phyloP scores from a whole-genome alignment of 805 yeast species.

The Metschnikowia lachancei region DNA sequence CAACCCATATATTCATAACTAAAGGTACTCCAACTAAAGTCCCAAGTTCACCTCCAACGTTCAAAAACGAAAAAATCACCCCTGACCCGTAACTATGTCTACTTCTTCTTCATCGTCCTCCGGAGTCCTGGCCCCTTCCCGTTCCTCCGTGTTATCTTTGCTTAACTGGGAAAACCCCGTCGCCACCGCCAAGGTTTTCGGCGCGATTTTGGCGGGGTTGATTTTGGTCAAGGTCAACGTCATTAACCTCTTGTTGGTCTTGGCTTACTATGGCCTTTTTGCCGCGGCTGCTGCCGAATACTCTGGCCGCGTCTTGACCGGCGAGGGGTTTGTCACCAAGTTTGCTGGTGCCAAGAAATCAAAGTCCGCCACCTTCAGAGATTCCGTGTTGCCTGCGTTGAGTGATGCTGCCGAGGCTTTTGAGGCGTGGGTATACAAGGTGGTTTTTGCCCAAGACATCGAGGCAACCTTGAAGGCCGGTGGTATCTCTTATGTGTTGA shows the following conservation, averaged over 20 bases:
- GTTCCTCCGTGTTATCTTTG: constrained; percentile 30
- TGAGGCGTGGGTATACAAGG: constrained; percentile 54
- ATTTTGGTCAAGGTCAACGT: constrained; percentile 63
- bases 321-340: constrained; percentile 76
- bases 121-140: constrained; percentile 1
- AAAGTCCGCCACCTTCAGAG: constrained; percentile 35
- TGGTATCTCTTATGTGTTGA: constrained; percentile 58
- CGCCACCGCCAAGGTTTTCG: constrained; percentile 74
- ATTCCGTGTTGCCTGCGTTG: constrained; percentile 40
- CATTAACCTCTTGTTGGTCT: constrained; percentile 56
- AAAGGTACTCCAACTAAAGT: too few species aligned
- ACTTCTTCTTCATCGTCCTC: constrained; percentile 1
- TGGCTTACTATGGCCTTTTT: constrained; percentile 56
- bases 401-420: constrained; percentile 46
- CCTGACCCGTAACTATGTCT: background rate
- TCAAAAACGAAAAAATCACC: background rate
- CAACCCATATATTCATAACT: too few species aligned
- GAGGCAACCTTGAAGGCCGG: constrained; percentile 74
- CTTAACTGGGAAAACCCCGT: constrained; percentile 77
- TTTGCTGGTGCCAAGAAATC: constrained; percentile 59
- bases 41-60: too few species aligned
- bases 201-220: constrained; percentile 54
- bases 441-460: constrained; percentile 67
- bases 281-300: constrained; percentile 76
- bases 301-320: constrained; percentile 66